A percentile compares a stretch with the other conserved stretches of the same genome.
Evolutionary conservation across 352 stramenopile species (phyloP).

Genomic region (Phytopythium montanum): DNA sequence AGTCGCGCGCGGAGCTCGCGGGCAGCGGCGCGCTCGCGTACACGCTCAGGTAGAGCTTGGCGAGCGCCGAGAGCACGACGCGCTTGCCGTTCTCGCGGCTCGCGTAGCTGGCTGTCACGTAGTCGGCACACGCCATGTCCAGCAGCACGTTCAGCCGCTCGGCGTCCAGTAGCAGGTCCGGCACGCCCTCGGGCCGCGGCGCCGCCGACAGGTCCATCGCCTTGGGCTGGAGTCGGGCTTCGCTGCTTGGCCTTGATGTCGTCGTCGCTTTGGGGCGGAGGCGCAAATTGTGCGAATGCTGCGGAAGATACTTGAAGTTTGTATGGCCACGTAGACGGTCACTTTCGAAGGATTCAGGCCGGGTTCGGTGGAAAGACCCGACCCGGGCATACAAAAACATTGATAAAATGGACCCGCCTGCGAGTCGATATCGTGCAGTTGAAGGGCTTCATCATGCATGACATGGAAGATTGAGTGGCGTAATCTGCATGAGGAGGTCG

Average conservation of each 20-base stretch:
- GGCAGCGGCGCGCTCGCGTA: constrained; percentile 27
- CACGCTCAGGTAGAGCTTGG: constrained; percentile 80
- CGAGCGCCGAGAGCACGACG: constrained; percentile 69
- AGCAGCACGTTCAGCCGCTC: constrained; percentile 84
- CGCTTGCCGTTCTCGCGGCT: constrained; percentile 82
- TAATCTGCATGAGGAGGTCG: background rate
- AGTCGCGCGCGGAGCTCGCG: constrained; percentile 22
- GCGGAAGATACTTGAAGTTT: background rate
- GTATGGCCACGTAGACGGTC: constrained; percentile 1
- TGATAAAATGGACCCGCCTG: too few relatives aligned
- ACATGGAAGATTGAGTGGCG: background rate
- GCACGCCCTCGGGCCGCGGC: constrained; percentile 19
- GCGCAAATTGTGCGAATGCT: too few relatives aligned
- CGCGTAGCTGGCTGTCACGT: constrained; percentile 82
- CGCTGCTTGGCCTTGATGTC: background rate
- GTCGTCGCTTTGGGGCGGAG: background rate
- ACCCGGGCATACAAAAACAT: background rate
- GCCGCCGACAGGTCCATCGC: constrained; percentile 3
- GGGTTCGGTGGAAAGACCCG: background rate
- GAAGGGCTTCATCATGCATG: background rate
- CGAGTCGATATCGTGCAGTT: background rate
- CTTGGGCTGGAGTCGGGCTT: too few relatives aligned
- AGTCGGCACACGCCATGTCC: constrained; percentile 83
- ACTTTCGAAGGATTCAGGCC: background rate
- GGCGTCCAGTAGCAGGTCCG: constrained; percentile 63